Conservation (phyloP, 257 asterid genomes). For the Solanum chilense region DNA sequence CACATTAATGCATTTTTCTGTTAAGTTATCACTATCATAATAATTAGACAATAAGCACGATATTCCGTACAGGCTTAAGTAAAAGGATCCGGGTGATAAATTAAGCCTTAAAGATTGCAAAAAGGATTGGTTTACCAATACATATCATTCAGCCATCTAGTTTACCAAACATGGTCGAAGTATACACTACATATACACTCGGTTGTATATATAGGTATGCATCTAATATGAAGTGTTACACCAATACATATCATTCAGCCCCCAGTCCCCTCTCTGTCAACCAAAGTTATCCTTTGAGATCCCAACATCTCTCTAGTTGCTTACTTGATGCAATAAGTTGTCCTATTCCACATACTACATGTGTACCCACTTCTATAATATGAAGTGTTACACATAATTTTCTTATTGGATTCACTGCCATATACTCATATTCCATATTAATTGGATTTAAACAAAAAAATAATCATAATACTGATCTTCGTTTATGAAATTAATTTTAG, state of each 20-base stretch:
- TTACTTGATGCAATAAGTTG: background rate
- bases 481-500: background rate
- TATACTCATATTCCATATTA: background rate
- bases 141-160: background rate
- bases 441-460: background rate
- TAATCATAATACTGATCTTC: background rate
- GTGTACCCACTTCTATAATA: background rate
- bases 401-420: background rate
- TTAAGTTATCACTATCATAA: background rate
- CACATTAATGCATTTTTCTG: conserved; percentile 2
- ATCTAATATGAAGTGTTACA: no score
- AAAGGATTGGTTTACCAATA: background rate
- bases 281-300: background rate
- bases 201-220: background rate
- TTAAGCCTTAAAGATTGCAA: background rate
- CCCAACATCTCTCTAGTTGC: background rate
- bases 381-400: background rate
- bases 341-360: background rate
- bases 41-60: background rate
- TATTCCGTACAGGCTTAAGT: background rate
- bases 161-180: background rate
- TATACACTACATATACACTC: background rate
- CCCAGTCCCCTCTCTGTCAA: background rate
- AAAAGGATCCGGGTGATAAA: background rate
- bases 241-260: no score